Conservation (phyloP, 331 rosid species). For the Rhamnella rubrinervis region DNA sequence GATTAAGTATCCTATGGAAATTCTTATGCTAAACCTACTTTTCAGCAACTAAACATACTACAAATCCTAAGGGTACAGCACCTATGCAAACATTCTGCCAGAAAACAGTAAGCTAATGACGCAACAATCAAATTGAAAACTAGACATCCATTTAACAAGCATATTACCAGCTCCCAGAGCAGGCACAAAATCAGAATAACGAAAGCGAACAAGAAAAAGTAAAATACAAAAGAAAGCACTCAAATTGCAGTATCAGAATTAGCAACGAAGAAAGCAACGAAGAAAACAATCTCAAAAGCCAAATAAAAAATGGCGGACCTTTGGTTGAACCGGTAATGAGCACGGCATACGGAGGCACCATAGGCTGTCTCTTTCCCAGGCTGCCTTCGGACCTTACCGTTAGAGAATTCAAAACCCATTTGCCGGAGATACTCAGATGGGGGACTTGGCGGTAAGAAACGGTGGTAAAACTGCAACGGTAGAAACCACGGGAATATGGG, state of each 20-base stretch:
- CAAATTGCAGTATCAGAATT: too few relatives aligned
- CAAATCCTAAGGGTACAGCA: too few relatives aligned
- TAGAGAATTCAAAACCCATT: slow-evolving; percentile 14
- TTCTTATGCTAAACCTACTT: too few relatives aligned
- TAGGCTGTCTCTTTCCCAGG: slow-evolving; percentile 32
- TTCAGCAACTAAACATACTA: too few relatives aligned
- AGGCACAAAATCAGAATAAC: neutral
- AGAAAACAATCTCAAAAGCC: neutral
- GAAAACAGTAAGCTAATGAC: too few relatives aligned
- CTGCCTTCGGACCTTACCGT: slow-evolving; percentile 25
- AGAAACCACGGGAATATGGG: neutral
- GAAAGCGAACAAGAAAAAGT: neutral
- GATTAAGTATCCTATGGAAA: too few relatives aligned
- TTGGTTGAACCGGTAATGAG: slow-evolving; percentile 89
- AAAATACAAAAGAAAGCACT: neutral
- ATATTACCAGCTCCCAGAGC: too few relatives aligned
- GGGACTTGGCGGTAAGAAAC: slow-evolving; percentile 33
- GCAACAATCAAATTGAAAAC: too few relatives aligned
- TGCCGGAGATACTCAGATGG: neutral
- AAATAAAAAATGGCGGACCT: slow-evolving; percentile 38
- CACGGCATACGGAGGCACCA: slow-evolving; percentile 85
- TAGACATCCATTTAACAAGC: too few relatives aligned
- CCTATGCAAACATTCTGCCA: too few relatives aligned
- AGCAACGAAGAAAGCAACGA: too few relatives aligned
- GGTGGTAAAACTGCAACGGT: slow-evolving; percentile 15